Percentiles rank a stretch among this genome's conserved stretches.
Evolutionary conservation across 108 stramenopile species (phyloP).

Genomic region (Nannochloropsis salina): DNA sequence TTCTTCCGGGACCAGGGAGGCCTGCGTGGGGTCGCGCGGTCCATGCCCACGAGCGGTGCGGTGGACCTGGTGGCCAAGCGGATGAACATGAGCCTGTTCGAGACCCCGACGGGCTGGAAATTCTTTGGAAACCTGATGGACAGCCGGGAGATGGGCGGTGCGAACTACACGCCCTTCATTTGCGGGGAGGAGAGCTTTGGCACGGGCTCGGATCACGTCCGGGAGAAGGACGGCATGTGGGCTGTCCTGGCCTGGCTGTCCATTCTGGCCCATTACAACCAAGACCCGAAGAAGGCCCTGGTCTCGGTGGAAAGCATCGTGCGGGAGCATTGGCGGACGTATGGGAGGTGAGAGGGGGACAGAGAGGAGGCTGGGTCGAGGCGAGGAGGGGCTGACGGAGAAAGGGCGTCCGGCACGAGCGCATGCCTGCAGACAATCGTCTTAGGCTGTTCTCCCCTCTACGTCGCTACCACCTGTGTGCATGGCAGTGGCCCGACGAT

Average conservation of each 20-base stretch:
- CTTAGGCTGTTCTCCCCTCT: too few relatives aligned
- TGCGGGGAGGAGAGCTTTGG: constrained; percentile 99
- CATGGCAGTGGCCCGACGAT: too few relatives aligned
- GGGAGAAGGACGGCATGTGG: constrained; percentile 99
- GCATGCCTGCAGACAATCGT: too few relatives aligned
- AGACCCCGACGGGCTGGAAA: constrained; percentile 99
- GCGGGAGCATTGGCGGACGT: constrained; percentile 82
- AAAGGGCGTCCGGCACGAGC: neutral
- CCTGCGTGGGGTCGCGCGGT: constrained; percentile 86
- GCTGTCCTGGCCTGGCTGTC: constrained; percentile 97
- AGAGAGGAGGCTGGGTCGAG: neutral
- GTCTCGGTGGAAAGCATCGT: constrained; percentile 94
- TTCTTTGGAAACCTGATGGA: constrained; percentile 99
- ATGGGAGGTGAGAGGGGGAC: constrained; percentile 63
- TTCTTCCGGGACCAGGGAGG: constrained; percentile 94
- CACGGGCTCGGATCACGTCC: constrained; percentile 93
- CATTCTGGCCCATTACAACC: constrained; percentile 83
- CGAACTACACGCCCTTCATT: constrained; percentile 96
- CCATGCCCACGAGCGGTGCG: constrained; percentile 98
- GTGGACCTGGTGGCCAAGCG: constrained; percentile 90
- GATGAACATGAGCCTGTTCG: constrained; percentile 83
- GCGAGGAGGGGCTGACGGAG: neutral
- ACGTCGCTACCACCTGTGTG: too few relatives aligned
- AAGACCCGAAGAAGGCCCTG: constrained; percentile 62
- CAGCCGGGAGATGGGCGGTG: constrained; percentile 73